Evolutionary conservation across 805 yeast genomes (phyloP).

Genomic region (Metschnikowia arizonensis): DNA sequence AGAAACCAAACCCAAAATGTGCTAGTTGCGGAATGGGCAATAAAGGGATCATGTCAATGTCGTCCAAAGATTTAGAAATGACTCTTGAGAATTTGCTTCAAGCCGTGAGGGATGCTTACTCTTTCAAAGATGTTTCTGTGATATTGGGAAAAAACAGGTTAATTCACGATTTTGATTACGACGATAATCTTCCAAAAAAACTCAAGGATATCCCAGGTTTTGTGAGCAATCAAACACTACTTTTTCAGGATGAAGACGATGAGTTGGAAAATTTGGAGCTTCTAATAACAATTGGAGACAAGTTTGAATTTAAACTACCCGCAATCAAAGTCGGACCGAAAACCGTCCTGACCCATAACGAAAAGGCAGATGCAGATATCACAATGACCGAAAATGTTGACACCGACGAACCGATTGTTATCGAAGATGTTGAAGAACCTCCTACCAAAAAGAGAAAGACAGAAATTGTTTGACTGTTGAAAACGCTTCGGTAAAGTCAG

Average conservation of each 20-base stretch:
- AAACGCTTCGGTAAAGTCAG: neutral
- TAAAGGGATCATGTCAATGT: conserved; percentile 18
- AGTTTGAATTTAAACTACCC: conserved; percentile 13
- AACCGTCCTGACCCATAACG: neutral
- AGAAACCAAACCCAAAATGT: conserved; percentile 66
- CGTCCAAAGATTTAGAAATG: conserved; percentile 43
- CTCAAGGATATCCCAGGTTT: conserved; percentile 49
- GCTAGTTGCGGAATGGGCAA: conserved; percentile 54
- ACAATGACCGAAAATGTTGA: conserved; percentile 5
- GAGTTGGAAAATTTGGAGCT: conserved; percentile 58
- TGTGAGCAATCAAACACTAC: conserved; percentile 54
- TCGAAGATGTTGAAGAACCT: conserved; percentile 12
- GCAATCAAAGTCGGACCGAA: conserved; percentile 16
- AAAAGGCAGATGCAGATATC: neutral
- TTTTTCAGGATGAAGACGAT: conserved; percentile 80
- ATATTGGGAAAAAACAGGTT: conserved; percentile 57
- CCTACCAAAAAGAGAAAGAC: conserved; percentile 15
- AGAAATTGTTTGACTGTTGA: conserved; percentile 2
- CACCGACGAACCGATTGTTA: neutral
- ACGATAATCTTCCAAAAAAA: conserved; percentile 57
- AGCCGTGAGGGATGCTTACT: conserved; percentile 44
- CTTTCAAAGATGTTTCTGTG: conserved; percentile 56
- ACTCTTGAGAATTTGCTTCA: conserved; percentile 51
- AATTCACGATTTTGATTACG: conserved; percentile 83
- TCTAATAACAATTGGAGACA: conserved; percentile 34